phyloP scores from a whole-genome alignment of 139 green algal genomes.

The Haematococcus lacustris region DNA sequence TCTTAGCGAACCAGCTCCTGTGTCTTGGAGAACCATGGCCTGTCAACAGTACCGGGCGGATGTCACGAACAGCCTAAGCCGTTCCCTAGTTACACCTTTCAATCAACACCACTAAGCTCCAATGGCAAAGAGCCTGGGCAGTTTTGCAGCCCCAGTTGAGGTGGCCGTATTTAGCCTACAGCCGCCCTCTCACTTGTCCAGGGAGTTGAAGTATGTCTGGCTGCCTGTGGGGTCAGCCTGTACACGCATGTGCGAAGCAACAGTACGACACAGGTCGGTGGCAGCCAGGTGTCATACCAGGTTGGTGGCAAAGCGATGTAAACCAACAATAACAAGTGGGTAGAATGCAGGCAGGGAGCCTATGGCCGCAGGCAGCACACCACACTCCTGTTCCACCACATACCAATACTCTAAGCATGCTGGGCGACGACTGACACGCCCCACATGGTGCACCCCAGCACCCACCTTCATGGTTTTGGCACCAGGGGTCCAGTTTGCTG shows the following conservation, averaged over 20 bases:
- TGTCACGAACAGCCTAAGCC: too few species aligned
- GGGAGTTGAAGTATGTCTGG: slow-evolving; percentile 53
- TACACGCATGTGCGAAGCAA: background rate
- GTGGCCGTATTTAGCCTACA: too few species aligned
- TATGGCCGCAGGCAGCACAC: background rate
- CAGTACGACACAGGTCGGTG: background rate
- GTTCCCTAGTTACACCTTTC: too few species aligned
- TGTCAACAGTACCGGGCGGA: too few species aligned
- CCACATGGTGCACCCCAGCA: background rate
- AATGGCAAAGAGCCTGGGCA: too few species aligned
- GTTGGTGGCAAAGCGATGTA: too few species aligned
- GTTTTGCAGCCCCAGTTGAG: too few species aligned
- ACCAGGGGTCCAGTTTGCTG: slow-evolving; percentile 73
- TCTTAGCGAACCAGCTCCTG: too few species aligned
- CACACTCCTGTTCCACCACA: background rate
- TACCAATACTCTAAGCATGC: background rate
- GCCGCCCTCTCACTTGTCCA: too few species aligned
- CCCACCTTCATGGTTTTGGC: slow-evolving; percentile 65
- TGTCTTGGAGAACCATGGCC: too few species aligned
- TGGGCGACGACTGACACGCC: background rate
- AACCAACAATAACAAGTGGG: background rate
- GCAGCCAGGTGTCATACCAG: background rate
- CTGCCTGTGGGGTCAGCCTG: slow-evolving; percentile 42
- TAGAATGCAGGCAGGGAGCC: too few species aligned
- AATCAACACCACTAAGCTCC: too few species aligned